These are phyloP conservation scores for Bocquillonia castaneifolia DNA, from an alignment of 441 rosid species.

Conservation along the genomic window DNA sequence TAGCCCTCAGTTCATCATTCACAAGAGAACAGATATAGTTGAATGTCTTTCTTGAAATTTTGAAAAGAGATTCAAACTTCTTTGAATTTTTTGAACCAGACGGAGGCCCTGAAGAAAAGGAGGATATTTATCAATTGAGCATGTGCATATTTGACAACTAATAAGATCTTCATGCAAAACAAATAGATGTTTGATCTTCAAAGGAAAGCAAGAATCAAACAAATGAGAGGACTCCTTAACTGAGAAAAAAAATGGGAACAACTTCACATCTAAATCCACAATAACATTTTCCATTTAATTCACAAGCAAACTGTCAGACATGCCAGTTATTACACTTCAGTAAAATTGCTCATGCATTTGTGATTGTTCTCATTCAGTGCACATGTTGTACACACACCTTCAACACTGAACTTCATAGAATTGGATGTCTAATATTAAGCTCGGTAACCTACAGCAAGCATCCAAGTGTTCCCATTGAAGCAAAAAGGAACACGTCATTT, in stretches of 20 bases:
- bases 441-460: background rate
- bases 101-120: conserved; percentile 35
- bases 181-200: background rate
- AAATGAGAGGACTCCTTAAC: background rate
- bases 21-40: conserved; percentile 73
- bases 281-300: background rate
- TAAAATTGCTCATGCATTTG: background rate
- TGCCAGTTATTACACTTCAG: background rate
- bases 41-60: conserved; percentile 68
- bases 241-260: background rate
- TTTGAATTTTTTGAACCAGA: conserved; percentile 39
- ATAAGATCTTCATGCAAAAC: background rate
- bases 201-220: background rate
- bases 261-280: background rate
- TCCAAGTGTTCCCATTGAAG: background rate
- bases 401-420: background rate
- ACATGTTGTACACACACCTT: background rate
- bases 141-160: conserved; percentile 1
- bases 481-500: background rate
- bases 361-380: background rate
- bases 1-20: conserved; percentile 54
- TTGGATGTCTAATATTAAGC: background rate
- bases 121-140: conserved; percentile 5
- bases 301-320: background rate
- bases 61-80: conserved; percentile 61